These are phyloP conservation scores for Carnegiea gigantea DNA, from an alignment of 179 eudicot species.

Conservation along the genomic window DNA sequence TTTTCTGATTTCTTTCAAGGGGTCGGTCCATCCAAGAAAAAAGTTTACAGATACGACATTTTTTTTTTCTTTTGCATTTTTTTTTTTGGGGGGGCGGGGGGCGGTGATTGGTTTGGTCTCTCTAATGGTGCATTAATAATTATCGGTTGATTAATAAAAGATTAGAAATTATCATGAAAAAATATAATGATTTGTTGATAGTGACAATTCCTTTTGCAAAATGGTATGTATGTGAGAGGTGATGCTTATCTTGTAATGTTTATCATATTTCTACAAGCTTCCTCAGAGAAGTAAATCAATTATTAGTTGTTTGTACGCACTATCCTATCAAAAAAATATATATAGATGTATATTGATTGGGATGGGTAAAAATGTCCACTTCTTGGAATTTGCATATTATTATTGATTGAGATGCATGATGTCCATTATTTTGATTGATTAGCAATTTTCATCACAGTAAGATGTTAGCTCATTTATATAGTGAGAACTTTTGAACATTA, in stretches of 20 bases:
- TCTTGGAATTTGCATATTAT: not conserved
- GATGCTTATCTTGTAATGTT: not conserved
- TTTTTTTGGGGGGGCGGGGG: not conserved
- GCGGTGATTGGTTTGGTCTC: not conserved
- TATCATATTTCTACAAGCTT: slow-evolving; percentile 2
- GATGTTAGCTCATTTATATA: too few relatives aligned
- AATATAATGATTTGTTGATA: not conserved
- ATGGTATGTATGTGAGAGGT: not conserved
- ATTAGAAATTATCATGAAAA: not conserved
- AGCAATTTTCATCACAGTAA: too few relatives aligned
- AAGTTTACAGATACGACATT: not conserved
- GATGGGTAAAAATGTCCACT: not conserved
- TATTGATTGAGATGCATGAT: not conserved
- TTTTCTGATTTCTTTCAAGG: not conserved
- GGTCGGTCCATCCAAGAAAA: not conserved
- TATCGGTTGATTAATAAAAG: not conserved
- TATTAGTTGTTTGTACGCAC: not conserved
- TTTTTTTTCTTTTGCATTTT: not conserved
- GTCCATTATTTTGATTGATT: not conserved
- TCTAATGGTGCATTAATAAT: not conserved
- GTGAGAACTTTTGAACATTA: too few relatives aligned
- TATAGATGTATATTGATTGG: not conserved
- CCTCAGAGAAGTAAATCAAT: not conserved
- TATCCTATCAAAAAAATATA: not conserved
- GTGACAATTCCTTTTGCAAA: not conserved